phyloP scores from a whole-genome alignment of 805 yeast species.

The Candida manassasensis region DNA sequence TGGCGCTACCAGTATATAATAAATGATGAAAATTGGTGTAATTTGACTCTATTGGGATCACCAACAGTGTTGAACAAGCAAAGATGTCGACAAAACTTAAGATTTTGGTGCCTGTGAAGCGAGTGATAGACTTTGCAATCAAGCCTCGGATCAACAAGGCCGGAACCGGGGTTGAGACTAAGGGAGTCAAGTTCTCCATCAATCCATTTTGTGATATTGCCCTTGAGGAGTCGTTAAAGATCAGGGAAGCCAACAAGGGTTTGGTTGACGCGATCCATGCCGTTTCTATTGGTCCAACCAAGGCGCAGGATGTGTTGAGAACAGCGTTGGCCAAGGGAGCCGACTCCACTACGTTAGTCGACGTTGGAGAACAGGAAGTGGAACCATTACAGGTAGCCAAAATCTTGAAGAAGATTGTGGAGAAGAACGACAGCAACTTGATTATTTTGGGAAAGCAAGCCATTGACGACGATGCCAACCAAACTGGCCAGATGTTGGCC shows the following conservation, averaged over 20 bases:
- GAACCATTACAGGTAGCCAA: conserved; percentile 93
- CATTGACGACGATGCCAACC: conserved; percentile 91
- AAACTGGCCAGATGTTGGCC: conserved; percentile 95
- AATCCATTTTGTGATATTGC: conserved; percentile 99
- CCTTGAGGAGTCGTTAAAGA: conserved; percentile 84
- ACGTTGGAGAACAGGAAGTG: conserved; percentile 63
- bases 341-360: conserved; percentile 78
- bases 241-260: conserved; percentile 60
- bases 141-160: conserved; percentile 89
- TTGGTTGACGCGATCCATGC: conserved; percentile 82
- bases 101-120: conserved; percentile 89
- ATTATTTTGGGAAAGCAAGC: conserved; percentile 94
- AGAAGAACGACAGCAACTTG: conserved; percentile 66
- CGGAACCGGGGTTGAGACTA: conserved; percentile 76
- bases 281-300: conserved; percentile 83
- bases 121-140: conserved; percentile 91
- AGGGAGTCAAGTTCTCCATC: conserved; percentile 87
- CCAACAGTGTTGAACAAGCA: not conserved
- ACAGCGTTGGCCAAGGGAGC: conserved; percentile 94
- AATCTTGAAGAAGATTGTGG: conserved; percentile 67
- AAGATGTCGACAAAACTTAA: conserved; percentile 44
- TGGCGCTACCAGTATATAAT: no score
- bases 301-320: conserved; percentile 83
- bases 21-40: no score
- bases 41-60: no score